Percentiles rank a stretch among this genome's conserved stretches.
Conservation (phyloP, 129 eudicot genomes). For the Kitagawia praeruptora region DNA sequence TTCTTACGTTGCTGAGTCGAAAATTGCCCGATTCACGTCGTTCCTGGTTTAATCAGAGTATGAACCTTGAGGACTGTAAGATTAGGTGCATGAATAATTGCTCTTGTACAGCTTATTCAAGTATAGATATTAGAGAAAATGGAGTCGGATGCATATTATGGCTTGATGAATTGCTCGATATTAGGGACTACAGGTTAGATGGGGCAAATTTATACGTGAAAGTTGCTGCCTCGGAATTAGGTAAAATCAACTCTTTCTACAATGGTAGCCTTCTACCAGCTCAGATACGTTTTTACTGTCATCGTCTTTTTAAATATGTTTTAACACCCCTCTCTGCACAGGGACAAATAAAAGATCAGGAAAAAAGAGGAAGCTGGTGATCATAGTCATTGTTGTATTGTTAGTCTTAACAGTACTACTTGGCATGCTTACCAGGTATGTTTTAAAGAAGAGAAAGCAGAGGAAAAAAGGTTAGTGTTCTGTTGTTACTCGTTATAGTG, state of each 20-base stretch:
- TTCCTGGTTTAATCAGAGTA: background rate
- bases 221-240: conserved; percentile 1
- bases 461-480: background rate
- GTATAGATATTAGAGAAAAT: background rate
- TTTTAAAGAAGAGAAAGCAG: background rate
- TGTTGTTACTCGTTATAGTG: background rate
- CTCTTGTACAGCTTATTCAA: conserved; percentile 12
- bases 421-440: background rate
- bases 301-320: background rate
- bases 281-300: background rate
- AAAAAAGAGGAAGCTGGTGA: background rate
- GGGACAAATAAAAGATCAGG: background rate
- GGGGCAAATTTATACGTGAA: background rate
- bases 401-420: background rate
- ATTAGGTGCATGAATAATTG: background rate
- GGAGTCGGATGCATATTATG: conserved; percentile 8
- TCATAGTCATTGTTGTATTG: background rate
- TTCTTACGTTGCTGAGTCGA: background rate
- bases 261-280: background rate
- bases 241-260: background rate
- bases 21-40: conserved; percentile 7
- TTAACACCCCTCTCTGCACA: background rate
- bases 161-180: conserved; percentile 5
- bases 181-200: background rate
- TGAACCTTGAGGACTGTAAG: conserved; percentile 1